Percentiles rank a stretch among this genome's conserved stretches.
Conservation (phyloP, 2,329 filamentous ascomycete genomes). For the Fusarium anguioides region DNA sequence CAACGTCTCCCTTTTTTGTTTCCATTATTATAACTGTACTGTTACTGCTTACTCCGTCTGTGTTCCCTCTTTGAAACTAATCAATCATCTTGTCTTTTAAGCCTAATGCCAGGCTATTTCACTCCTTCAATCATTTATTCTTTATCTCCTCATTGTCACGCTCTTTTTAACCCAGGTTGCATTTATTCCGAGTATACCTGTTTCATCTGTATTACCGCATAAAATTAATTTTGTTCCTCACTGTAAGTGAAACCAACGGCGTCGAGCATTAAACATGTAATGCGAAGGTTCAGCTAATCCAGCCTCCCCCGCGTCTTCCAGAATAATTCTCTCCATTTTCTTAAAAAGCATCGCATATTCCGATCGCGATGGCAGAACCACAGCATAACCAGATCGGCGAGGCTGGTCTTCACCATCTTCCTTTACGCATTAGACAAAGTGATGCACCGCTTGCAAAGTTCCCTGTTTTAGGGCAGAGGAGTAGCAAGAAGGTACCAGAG, state of each 20-base stretch:
- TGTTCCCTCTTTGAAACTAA: background rate
- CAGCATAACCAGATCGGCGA: conserved; percentile 20
- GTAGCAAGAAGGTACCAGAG: conserved; percentile 46
- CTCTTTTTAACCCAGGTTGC: conserved; percentile 8
- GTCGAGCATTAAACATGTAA: background rate
- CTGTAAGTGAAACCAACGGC: conserved; percentile 13
- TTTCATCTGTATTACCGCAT: conserved; percentile 1
- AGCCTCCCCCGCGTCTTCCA: background rate
- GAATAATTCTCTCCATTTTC: conserved; percentile 8
- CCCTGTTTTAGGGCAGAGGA: conserved; percentile 16
- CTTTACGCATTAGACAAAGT: conserved; percentile 30
- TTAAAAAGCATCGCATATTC: background rate
- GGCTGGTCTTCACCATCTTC: conserved; percentile 45
- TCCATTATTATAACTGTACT: conserved; percentile 27
- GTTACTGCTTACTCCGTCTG: conserved; percentile 3
- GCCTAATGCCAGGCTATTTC: conserved; percentile 1
- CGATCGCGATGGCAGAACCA: conserved; percentile 36
- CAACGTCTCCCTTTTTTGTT: conserved; percentile 3
- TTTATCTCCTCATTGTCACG: background rate
- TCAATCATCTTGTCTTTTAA: background rate
- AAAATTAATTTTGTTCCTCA: conserved; percentile 5
- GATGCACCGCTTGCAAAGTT: conserved; percentile 35
- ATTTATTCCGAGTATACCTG: background rate
- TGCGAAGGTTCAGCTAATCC: background rate
- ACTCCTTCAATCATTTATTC: conserved; percentile 19